Base-by-base conservation (phyloP, 129 eudicot species). In the Kitagawia praeruptora region DNA sequence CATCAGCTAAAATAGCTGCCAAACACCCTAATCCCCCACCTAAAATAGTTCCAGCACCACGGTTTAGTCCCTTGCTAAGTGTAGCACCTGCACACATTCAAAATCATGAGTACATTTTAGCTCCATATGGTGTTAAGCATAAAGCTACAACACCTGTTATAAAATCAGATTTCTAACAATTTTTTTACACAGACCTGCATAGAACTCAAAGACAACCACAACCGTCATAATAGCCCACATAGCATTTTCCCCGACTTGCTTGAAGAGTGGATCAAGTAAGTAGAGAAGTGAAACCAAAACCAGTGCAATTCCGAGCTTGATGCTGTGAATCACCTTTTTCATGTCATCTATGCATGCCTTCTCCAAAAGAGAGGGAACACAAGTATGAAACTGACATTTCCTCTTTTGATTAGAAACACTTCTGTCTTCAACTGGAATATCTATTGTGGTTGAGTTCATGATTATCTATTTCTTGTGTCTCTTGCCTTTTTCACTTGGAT, bases 171-270 rank as follows among this genome's bases (percentile, higher is more conserved):
- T 5, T 78, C 16, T 41, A 48, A 6, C 41, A 44, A 61, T 69
- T 27, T 58, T 76, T 76, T 21, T 51, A 74, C 56, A 83, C 80
- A 56, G 76, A 92, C 96, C 96, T 87, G 97, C 97, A 21, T 34
- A 87, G 85, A 92, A 90, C 86, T 92, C 97, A 76, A 92, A 92
- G 78, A 90, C 85, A 73, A 92, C 97, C 44, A 92, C 97, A 14
- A 92, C 96, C 8, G 96, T 92, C 96, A 92, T 92, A 85, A 92
- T 88, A 84, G 97, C 97, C 97, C 97, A 92, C 96, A 92, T 92
- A 81, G 91, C 90, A 85, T 90, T 92, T 79, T 90, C 93, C 3
- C 97, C 96, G 39, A 92, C 91, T 86, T 92, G 87, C 47, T 88
- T 79, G 74, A 89, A 92, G 56, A 92, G 84, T 11, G 96, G 89